Conservation (phyloP, 176 grass and related monocot species). For the Cenchrus fungigraminus region DNA sequence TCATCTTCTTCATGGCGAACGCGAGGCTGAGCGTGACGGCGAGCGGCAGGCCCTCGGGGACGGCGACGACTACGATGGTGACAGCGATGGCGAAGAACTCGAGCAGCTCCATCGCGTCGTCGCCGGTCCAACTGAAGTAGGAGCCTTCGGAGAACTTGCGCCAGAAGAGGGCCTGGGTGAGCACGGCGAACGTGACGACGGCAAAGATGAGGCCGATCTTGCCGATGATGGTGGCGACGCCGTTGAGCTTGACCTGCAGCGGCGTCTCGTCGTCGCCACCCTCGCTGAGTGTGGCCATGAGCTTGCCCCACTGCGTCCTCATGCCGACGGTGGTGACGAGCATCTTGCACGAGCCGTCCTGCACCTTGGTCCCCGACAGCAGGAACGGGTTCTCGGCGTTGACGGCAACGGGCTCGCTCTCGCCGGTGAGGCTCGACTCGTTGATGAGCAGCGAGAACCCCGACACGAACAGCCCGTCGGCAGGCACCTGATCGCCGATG, state of each 20-base stretch:
- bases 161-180: conserved; percentile 64
- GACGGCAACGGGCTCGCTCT: conserved; percentile 83
- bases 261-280: conserved; percentile 96
- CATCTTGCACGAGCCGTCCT: conserved; percentile 97
- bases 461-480: conserved; percentile 83
- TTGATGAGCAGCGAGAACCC: conserved; percentile 87
- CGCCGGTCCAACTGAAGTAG: conserved; percentile 78
- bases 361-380: conserved; percentile 89
- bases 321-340: conserved; percentile 86
- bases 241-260: conserved; percentile 92
- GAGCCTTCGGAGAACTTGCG: conserved; percentile 65
- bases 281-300: conserved; percentile 96
- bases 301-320: conserved; percentile 93
- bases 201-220: conserved; percentile 88
- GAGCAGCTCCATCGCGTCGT: conserved; percentile 80
- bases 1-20: conserved; percentile 99
- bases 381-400: conserved; percentile 83
- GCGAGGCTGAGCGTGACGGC: conserved; percentile 94
- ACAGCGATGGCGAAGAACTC: conserved; percentile 96
- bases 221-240: conserved; percentile 90
- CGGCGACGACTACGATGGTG: conserved; percentile 89
- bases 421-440: conserved; percentile 91
- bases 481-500: conserved; percentile 90
- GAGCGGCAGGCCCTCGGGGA: conserved; percentile 85
- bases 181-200: conserved; percentile 92